These are phyloP conservation scores for Kodamaea plutei DNA, from an alignment of 1,139 yeast genomes.

Conservation along the genomic window DNA sequence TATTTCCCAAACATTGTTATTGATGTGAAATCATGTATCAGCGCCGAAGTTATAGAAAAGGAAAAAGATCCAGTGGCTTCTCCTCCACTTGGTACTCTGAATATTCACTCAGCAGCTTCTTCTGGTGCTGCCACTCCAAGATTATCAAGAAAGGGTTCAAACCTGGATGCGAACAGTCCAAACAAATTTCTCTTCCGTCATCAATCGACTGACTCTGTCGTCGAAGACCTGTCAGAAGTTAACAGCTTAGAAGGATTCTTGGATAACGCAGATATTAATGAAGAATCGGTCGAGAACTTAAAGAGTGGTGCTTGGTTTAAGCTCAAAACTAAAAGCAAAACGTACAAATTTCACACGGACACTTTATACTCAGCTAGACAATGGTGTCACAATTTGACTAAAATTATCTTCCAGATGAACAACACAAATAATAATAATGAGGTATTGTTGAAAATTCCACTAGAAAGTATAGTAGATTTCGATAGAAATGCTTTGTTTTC, in stretches of 20 bases:
- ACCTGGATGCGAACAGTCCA: slow-evolving; percentile 1
- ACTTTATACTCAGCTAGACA: slow-evolving; percentile 66
- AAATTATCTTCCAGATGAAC: slow-evolving; percentile 62
- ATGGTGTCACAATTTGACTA: slow-evolving; percentile 76
- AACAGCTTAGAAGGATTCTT: slow-evolving; percentile 18
- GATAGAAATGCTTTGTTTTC: slow-evolving; percentile 34
- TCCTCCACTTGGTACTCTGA: slow-evolving; percentile 8
- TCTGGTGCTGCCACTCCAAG: slow-evolving; percentile 9
- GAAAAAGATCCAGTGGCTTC: slow-evolving; percentile 14
- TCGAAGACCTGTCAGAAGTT: slow-evolving; percentile 25
- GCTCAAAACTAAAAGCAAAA: slow-evolving; percentile 53
- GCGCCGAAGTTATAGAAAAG: slow-evolving; percentile 50
- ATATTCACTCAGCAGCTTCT: background rate
- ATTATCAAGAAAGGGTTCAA: slow-evolving; percentile 4
- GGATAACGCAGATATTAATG: slow-evolving; percentile 20
- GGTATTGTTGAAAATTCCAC: slow-evolving; percentile 74
- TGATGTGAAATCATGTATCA: slow-evolving; percentile 61
- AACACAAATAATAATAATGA: slow-evolving; percentile 67
- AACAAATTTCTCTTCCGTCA: slow-evolving; percentile 2
- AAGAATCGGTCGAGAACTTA: slow-evolving; percentile 26
- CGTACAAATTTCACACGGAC: slow-evolving; percentile 70
- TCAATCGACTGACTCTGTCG: slow-evolving; percentile 4
- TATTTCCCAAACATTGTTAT: slow-evolving; percentile 79
- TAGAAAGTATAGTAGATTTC: slow-evolving; percentile 60
- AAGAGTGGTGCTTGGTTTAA: slow-evolving; percentile 48